Base-by-base conservation (phyloP, 2,329 filamentous ascomycete species). In the Beauveria bassiana region DNA sequence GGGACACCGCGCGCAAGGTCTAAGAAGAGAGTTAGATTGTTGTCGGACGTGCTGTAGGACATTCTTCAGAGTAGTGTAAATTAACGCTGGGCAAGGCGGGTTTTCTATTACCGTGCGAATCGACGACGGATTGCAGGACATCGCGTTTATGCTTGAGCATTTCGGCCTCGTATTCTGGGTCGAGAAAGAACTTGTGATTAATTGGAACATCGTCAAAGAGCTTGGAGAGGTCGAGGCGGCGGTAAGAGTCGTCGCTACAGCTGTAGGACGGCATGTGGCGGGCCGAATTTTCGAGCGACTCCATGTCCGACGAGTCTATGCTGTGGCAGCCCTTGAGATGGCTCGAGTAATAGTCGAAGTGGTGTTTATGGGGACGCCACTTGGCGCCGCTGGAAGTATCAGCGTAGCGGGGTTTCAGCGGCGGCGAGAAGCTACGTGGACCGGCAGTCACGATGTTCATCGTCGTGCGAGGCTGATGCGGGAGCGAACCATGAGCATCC, bases 141-240 rank as follows among this genome's bases (percentile, higher is more conserved):
- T 56, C 53, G 18, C 52, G 52, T 26, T 61, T 61, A 20, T 61
- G 59, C 8, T 20, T 50, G 45, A 61, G 59, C 59, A 61, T 61
- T 31, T 61, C 59, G n/a, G 46, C 59, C 52, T 61, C 59, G 20
- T 61, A 61, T 26, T 55, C 52, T 9, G 59, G 52, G 46, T 61
- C 59, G 34, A 61, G 43, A 20, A 61, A 61, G 18, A 50, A 53
- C 22, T 60, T 60, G 42, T 60, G 58, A 28, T 20, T 53, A 20
- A 60, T 60, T 24, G 58, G 58, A n/a, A 60, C 58, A 26, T 14
- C 9, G 6, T 60, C 58, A 40, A 60, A 60, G 26, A 60, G 49
- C 40, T 60, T 60, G 40, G 58, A 60, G 8, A 53, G 18, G 42
- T 53, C 28, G 26, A 50, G 49, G 4, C 42, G 49, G 31, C 40